Base-by-base conservation (phyloP, 192 early-diverging fungal species). In the Coemansia sp. region DNA sequence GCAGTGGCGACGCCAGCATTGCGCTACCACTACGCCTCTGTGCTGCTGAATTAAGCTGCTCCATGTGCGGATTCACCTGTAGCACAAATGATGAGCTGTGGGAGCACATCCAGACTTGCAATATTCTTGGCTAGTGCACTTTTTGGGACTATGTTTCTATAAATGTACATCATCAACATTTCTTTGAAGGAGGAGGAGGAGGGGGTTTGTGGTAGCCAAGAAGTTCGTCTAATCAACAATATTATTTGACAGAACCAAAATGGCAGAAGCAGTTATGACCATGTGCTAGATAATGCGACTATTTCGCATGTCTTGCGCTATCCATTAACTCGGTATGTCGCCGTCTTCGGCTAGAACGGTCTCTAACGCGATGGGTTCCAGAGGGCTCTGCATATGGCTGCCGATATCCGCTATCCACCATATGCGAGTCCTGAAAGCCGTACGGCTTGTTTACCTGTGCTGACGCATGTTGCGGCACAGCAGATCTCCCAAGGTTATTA, bases 91-190 rank as follows among this genome's bases (percentile, higher is more conserved):
- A 74, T 32, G 78, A 74, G 65, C 67, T 81, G 58, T 81, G 78
- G 78, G 68, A 74, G 61, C 78, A 81, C 34, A 34, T 81, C 12
- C 78, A 81, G 59, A 65, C 62, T 16, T 81, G 78, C 72, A 68
- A 81, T 47, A 74, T 74, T 27, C 51, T 80, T 30, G 61, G 22
- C 49, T 54, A 62, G 24, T 27, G 19, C 51, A 53, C 3, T 5
- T 54, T 30, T 12, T 16, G 28, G 2, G 6, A 6, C 10, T 9
- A 12, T 38, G 8, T 38, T 38, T 38, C 54, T 56, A 21, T 21
- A 27, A 32, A 56, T 28, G 28, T 28, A 30, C 27, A 24, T 30
- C 28, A 16, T 18, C 28, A 56, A 31, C 30, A 56, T 27, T 32
- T 9, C 22, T 7, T 19, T 27, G 26, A 30, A 8, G 8, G 30